Percentiles rank a stretch among this genome's conserved stretches.
phyloP scores from a whole-genome alignment of 148 eudicot species.

The Rhododendron ovatum region DNA sequence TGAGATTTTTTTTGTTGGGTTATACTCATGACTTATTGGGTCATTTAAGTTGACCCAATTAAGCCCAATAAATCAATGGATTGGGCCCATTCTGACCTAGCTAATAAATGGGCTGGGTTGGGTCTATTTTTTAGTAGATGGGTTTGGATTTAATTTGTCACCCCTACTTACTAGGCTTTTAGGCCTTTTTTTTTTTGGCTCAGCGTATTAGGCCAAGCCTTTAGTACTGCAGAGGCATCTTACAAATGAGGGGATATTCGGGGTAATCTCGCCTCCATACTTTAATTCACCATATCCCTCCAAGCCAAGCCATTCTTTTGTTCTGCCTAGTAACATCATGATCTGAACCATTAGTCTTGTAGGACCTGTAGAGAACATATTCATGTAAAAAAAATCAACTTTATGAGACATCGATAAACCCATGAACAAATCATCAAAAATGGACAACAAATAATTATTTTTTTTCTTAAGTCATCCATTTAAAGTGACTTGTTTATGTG shows the following conservation, averaged over 20 bases:
- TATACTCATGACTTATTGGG: no score
- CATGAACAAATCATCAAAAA: neutral
- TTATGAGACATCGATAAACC: neutral
- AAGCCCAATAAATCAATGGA: no score
- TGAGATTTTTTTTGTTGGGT: no score
- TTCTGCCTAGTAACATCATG: neutral
- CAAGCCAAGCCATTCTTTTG: neutral
- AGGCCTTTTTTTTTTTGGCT: no score
- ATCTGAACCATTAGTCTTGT: neutral
- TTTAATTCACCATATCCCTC: neutral
- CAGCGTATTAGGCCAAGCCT: neutral
- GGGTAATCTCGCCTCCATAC: neutral
- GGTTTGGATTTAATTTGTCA: no score
- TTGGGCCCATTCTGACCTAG: no score
- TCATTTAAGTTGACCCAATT: no score
- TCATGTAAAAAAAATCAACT: neutral
- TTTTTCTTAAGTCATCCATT: neutral
- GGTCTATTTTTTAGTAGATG: no score
- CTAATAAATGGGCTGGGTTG: no score
- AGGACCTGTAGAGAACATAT: neutral
- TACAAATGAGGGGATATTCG: neutral
- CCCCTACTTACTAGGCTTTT: no score
- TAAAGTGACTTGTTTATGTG: neutral
- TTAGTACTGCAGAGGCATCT: neutral
- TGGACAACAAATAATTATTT: neutral